Evolutionary conservation across 805 yeast species (phyloP), one percentile per base, ranked within the genome.

Genomic region (Ascoidea rubescens): DNA sequence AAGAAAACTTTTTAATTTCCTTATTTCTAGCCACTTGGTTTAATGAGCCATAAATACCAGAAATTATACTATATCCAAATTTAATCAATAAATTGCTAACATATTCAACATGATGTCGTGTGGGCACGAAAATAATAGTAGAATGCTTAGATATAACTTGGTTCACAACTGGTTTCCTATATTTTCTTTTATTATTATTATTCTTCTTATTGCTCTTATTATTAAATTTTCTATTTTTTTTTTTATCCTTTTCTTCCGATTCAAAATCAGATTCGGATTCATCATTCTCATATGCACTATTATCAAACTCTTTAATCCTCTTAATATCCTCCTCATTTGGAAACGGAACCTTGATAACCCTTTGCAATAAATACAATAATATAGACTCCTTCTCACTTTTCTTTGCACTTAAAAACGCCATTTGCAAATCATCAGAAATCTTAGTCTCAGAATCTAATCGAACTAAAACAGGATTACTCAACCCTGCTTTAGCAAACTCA

Each of bases 81-180:
- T 79, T 80, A 60, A 76, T 79, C 54, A 93, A 70, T 54, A 93
- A 64, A 2, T 71, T 72, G 4, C 91, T 73, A 50, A 93, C 74
- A 64, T 88, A 95, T 68, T 93, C 99, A 28, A 93, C 99, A 67
- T 93, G 99, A 69, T 93, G 99, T 68, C 89, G 85, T 0, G 99
- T 93, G 48, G 98, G 99, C 5, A 88, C 97, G 60, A 93, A 93
- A 2, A 93, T 77, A 58, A 93, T 89, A 1, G 99, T 93, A 4
- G 98, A 87, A 56, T 78, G 71, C 54, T 81, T 81, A 2, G 95
- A 83, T 1, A 97, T 96, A 55, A 91, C 68, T 53, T 82, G 90
- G 60, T 82, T 84, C 28, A 21, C 28, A 21, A 21, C 28, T 0
- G 96, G 96, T 1, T 82, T 77, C 5, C 95, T 91, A 48, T 83